Percentiles rank a stretch among this genome's conserved stretches.
Evolutionary conservation across 768 basidiomycete species (phyloP).

Genomic region (Mycena sanguinolenta): DNA sequence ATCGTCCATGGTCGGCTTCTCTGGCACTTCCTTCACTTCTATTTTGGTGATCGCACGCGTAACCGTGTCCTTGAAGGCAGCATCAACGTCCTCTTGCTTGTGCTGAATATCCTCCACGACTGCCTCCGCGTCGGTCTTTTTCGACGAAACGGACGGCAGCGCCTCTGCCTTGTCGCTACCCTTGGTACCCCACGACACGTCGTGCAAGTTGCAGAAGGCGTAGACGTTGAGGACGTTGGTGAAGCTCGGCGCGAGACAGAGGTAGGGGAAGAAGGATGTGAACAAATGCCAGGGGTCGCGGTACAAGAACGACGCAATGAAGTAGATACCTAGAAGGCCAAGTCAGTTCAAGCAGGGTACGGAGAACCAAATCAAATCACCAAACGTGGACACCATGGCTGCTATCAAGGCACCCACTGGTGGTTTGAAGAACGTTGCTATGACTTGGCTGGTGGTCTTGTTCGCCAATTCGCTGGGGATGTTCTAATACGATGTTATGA

Average conservation of each 20-base stretch:
- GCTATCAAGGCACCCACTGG: constrained; percentile 87
- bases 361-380: constrained; percentile 45
- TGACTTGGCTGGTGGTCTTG: constrained; percentile 62
- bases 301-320: constrained; percentile 81
- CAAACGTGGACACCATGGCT: constrained; percentile 90
- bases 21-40: constrained; percentile 62
- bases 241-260: constrained; percentile 92
- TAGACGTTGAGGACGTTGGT: constrained; percentile 97
- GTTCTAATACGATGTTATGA: constrained; percentile 48
- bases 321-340: constrained; percentile 67
- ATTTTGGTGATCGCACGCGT: constrained; percentile 80
- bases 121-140: constrained; percentile 72
- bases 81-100: constrained; percentile 84
- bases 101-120: constrained; percentile 83
- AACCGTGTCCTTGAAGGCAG: constrained; percentile 86
- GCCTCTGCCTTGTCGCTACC: constrained; percentile 94
- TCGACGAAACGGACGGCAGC: constrained; percentile 74
- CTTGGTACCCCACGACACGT: constrained; percentile 96
- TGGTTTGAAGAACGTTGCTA: constrained; percentile 76
- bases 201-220: constrained; percentile 97
- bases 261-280: constrained; percentile 92
- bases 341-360: not conserved
- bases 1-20: constrained; percentile 84
- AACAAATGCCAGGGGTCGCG: constrained; percentile 99
- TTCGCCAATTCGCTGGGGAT: constrained; percentile 66